Conservation (phyloP, 1,139 yeast species). For the Casaregolazyma lundiana region DNA sequence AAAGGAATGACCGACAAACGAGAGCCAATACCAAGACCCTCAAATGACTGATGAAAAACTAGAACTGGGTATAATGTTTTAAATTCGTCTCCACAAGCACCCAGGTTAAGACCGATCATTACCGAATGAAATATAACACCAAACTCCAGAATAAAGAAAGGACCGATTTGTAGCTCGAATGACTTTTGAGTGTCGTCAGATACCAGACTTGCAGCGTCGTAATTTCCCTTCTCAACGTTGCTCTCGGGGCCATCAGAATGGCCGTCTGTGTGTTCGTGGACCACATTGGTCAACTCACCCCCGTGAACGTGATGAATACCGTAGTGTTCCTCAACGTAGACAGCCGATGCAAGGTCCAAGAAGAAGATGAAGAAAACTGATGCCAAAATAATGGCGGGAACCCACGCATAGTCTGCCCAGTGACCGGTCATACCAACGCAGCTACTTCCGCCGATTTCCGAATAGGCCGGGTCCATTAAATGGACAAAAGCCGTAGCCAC, state of each 20-base stretch:
- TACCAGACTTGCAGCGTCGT: conserved; percentile 63
- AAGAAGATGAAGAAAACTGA: conserved; percentile 36
- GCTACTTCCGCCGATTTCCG: conserved; percentile 42
- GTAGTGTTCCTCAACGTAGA: conserved; percentile 24
- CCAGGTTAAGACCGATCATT: conserved; percentile 69
- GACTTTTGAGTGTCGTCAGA: conserved; percentile 31
- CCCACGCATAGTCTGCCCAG: conserved; percentile 33
- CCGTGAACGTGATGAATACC: conserved; percentile 28
- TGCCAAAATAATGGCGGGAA: conserved; percentile 37
- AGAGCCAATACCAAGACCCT: conserved; percentile 85
- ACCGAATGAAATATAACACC: conserved; percentile 80
- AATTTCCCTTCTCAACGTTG: conserved; percentile 44
- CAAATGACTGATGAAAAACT: conserved; percentile 87
- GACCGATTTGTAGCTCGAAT: conserved; percentile 57
- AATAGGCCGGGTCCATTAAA: conserved; percentile 71
- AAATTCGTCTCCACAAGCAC: conserved; percentile 61
- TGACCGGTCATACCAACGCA: conserved; percentile 49
- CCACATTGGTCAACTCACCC: conserved; percentile 41
- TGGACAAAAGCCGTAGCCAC: conserved; percentile 87
- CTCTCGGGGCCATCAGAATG: conserved; percentile 35
- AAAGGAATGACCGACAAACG: conserved; percentile 61
- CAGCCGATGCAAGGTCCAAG: conserved; percentile 29
- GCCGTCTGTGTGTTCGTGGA: conserved; percentile 33
- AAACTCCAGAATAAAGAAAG: conserved; percentile 60
- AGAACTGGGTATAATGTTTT: conserved; percentile 70